Conservation (phyloP, 2,329 filamentous ascomycete genomes). For the Xylariaceae sp. region DNA sequence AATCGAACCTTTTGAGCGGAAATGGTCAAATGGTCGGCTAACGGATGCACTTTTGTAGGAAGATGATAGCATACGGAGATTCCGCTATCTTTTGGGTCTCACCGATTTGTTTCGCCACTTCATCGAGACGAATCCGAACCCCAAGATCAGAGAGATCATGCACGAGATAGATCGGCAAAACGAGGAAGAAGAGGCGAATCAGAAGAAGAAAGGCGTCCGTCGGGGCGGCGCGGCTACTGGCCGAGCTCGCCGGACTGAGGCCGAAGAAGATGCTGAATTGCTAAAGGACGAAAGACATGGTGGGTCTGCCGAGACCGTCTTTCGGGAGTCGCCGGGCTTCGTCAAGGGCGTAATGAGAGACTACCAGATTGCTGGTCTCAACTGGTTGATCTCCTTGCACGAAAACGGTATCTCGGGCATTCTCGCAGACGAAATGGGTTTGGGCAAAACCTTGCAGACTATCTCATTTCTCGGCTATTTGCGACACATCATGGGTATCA, state of each 20-base stretch:
- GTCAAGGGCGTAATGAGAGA: constrained; percentile 88
- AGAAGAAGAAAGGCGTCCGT: constrained; percentile 68
- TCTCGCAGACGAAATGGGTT: constrained; percentile 95
- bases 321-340: constrained; percentile 89
- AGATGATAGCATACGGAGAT: constrained; percentile 89
- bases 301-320: constrained; percentile 79
- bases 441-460: constrained; percentile 95
- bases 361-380: constrained; percentile 91
- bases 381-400: constrained; percentile 96
- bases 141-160: constrained; percentile 90
- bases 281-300: constrained; percentile 84
- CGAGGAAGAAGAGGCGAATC: constrained; percentile 61
- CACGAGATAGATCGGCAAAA: constrained; percentile 92
- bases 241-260: constrained; percentile 82
- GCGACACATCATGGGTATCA: constrained; percentile 82
- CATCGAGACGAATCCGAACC: constrained; percentile 95
- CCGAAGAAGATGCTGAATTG: constrained; percentile 92
- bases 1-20: neutral
- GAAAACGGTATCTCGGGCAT: constrained; percentile 99
- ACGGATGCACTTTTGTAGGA: constrained; percentile 46
- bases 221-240: constrained; percentile 79
- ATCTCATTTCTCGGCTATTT: constrained; percentile 96
- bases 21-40: constrained; percentile 33
- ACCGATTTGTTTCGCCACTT: constrained; percentile 98
- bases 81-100: constrained; percentile 88